Percentiles rank a stretch among this genome's conserved stretches.
Conservation (phyloP, 768 basidiomycete genomes). For the Boletellus ananas region DNA sequence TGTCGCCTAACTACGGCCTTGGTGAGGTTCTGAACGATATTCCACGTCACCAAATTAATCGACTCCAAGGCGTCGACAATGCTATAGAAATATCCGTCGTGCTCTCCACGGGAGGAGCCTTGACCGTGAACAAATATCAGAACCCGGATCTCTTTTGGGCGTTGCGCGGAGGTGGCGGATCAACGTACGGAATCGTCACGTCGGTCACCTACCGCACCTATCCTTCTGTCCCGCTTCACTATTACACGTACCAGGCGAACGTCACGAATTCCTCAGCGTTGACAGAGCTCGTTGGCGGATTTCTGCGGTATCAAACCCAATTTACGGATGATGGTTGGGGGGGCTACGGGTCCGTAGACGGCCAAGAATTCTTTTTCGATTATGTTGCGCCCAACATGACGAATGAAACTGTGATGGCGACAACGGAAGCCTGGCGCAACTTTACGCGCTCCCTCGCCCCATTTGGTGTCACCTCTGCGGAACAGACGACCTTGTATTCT, state of each 20-base stretch:
- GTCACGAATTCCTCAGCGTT: conserved; percentile 28
- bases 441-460: neutral
- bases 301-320: conserved; percentile 32
- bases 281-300: conserved; percentile 30
- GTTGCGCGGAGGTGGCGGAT: conserved; percentile 47
- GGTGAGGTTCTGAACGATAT: conserved; percentile 23
- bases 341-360: conserved; percentile 29
- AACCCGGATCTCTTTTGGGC: conserved; percentile 52
- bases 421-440: conserved; percentile 18
- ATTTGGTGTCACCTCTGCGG: neutral
- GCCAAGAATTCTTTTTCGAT: conserved; percentile 7
- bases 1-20: conserved; percentile 41
- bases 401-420: conserved; percentile 30
- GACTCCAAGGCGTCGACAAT: conserved; percentile 42
- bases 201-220: conserved; percentile 46
- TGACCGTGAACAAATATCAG: conserved; percentile 38
- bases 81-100: conserved; percentile 44
- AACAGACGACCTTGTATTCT: neutral
- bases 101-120: conserved; percentile 37
- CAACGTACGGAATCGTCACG: conserved; percentile 45
- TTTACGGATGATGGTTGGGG: conserved; percentile 44
- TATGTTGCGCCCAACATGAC: conserved; percentile 37
- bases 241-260: conserved; percentile 3
- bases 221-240: conserved; percentile 32
- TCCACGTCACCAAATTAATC: neutral